These are phyloP conservation scores for Sclerotinia sclerotiorum DNA, from an alignment of 2,329 filamentous ascomycete species.

Conservation along the genomic window DNA sequence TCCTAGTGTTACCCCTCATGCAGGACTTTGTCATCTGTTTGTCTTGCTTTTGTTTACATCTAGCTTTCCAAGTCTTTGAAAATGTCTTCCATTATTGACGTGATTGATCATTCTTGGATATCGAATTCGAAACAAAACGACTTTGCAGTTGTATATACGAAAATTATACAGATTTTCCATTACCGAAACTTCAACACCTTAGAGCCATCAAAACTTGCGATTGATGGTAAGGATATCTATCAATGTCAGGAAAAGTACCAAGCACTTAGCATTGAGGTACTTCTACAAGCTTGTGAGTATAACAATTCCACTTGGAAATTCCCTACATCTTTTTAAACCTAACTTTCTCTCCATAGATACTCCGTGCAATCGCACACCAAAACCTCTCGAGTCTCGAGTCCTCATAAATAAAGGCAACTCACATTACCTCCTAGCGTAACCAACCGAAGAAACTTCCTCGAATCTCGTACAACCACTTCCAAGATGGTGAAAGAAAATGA, in stretches of 20 bases:
- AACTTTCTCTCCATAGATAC: background rate
- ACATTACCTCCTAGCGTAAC: background rate
- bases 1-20: constrained; percentile 3
- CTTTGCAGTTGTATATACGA: background rate
- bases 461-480: background rate
- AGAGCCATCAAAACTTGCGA: background rate
- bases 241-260: background rate
- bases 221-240: background rate
- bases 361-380: background rate
- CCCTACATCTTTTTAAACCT: background rate
- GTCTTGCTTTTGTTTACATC: constrained; percentile 20
- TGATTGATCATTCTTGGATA: background rate
- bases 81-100: background rate
- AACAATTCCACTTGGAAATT: constrained; percentile 9
- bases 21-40: constrained; percentile 12
- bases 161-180: background rate
- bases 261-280: background rate
- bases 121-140: background rate
- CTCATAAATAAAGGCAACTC: background rate
- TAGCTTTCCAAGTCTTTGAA: background rate
- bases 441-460: background rate
- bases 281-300: background rate
- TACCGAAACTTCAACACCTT: background rate
- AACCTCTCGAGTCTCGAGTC: background rate
- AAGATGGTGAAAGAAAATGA: constrained; percentile 8